Percentiles rank a stretch among this genome's conserved stretches.
phyloP scores from a whole-genome alignment of 208 protist species.

The Wallacemonas sp. region DNA sequence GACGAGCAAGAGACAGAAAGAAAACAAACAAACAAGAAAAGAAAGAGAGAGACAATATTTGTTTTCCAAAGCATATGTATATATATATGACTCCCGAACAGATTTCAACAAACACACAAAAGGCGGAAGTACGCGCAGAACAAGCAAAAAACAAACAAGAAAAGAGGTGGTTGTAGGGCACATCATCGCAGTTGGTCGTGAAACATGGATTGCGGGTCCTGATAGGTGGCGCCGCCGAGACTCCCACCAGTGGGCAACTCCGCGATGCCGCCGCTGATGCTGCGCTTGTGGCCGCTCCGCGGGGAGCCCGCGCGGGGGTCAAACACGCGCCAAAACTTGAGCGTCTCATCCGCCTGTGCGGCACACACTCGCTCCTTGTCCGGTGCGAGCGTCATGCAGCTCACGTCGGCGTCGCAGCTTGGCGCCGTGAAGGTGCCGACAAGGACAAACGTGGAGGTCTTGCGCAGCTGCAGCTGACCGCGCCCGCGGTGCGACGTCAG shows the following conservation, averaged over 20 bases:
- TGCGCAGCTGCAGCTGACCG: constrained; percentile 79
- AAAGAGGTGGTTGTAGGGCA: no score
- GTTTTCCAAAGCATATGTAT: no score
- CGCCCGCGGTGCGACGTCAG: constrained; percentile 61
- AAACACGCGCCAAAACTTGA: constrained; percentile 87
- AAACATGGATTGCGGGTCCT: constrained; percentile 4
- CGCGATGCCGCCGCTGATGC: neutral
- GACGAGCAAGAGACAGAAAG: neutral
- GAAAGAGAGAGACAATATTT: no score
- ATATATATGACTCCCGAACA: no score
- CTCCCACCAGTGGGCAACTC: neutral
- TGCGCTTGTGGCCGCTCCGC: constrained; percentile 9
- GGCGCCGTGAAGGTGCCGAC: constrained; percentile 59
- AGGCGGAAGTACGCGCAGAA: no score
- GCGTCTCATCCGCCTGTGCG: constrained; percentile 75
- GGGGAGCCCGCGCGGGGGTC: constrained; percentile 17
- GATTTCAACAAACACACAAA: no score
- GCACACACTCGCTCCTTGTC: constrained; percentile 74
- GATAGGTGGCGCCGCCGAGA: neutral
- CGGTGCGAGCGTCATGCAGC: constrained; percentile 62
- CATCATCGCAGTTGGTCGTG: constrained; percentile 14
- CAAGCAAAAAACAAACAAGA: no score
- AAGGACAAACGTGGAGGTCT: constrained; percentile 59
- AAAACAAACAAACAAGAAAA: constrained; percentile 19
- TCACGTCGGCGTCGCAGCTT: constrained; percentile 48